Conservation (phyloP, 179 eudicot genomes). For the Gypsophila paniculata region DNA sequence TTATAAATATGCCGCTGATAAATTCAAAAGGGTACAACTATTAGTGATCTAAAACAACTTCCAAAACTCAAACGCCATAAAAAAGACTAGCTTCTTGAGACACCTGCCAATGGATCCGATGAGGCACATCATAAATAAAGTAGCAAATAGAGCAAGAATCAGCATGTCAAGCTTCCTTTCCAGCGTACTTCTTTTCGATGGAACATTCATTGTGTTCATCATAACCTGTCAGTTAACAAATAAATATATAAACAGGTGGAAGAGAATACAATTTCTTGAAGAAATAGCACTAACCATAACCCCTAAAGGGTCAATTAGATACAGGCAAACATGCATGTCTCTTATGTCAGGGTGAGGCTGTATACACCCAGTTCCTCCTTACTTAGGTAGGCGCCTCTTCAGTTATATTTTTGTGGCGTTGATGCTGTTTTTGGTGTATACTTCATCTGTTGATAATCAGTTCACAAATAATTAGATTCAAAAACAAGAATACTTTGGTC, state of each 20-base stretch:
- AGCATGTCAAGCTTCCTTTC: slow-evolving; percentile 96
- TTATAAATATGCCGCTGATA: slow-evolving; percentile 70
- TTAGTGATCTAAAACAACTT: not conserved
- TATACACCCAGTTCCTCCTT: not conserved
- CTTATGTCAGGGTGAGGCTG: slow-evolving; percentile 5
- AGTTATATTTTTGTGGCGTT: slow-evolving; percentile 1
- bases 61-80: not conserved
- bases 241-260: slow-evolving; percentile 7
- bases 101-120: slow-evolving; percentile 96
- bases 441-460: not conserved
- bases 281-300: not conserved
- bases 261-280: not conserved
- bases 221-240: slow-evolving; percentile 62
- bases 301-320: slow-evolving; percentile 2
- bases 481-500: slow-evolving; percentile 57
- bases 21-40: slow-evolving; percentile 9
- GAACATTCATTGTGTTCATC: slow-evolving; percentile 99
- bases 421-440: not conserved
- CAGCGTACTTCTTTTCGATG: slow-evolving; percentile 96
- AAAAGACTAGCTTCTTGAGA: slow-evolving; percentile 21
- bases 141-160: slow-evolving; percentile 71
- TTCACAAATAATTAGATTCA: slow-evolving; percentile 3
- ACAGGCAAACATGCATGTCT: slow-evolving; percentile 4
- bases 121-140: slow-evolving; percentile 81
- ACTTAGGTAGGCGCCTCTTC: not conserved